Conservation (phyloP, 495 filamentous ascomycete species). For the Neurospora intermedia region DNA sequence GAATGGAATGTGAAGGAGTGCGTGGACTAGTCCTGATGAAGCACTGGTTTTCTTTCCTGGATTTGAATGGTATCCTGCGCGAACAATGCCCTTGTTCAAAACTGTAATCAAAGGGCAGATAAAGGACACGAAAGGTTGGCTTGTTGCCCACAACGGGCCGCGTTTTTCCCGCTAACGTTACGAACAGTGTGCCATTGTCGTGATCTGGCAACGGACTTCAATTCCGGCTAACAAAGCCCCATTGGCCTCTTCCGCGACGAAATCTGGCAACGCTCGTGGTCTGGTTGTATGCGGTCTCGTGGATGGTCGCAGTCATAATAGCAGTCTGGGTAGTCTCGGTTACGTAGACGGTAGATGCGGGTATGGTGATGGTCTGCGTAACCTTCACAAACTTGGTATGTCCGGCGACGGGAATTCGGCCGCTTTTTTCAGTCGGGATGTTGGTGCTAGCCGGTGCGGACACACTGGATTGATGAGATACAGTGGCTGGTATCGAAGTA, state of each 20-base stretch:
- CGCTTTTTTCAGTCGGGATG: not conserved
- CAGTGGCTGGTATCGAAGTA: not conserved
- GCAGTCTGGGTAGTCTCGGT: slow-evolving; percentile 1
- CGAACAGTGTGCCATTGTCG: not conserved
- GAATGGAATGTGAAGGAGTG: not conserved
- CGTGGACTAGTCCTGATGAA: not conserved
- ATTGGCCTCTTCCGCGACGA: not conserved
- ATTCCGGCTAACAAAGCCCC: not conserved
- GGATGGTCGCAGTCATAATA: not conserved
- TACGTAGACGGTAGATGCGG: slow-evolving; percentile 10
- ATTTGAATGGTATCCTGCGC: not conserved
- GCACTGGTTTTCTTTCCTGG: not conserved
- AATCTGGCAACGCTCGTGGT: not conserved
- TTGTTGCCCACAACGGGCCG: not conserved
- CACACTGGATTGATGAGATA: not conserved
- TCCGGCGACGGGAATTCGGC: not conserved
- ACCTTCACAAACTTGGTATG: not conserved
- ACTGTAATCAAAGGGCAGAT: not conserved
- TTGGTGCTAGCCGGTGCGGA: not conserved
- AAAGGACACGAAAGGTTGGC: not conserved
- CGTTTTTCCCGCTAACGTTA: not conserved
- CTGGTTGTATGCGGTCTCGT: not conserved
- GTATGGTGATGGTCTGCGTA: slow-evolving; percentile 16
- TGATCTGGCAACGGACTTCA: not conserved
- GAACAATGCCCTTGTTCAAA: not conserved